Evolutionary conservation across 139 green algal genomes (phyloP).

Genomic region (Chlamydomonas schloesseri): DNA sequence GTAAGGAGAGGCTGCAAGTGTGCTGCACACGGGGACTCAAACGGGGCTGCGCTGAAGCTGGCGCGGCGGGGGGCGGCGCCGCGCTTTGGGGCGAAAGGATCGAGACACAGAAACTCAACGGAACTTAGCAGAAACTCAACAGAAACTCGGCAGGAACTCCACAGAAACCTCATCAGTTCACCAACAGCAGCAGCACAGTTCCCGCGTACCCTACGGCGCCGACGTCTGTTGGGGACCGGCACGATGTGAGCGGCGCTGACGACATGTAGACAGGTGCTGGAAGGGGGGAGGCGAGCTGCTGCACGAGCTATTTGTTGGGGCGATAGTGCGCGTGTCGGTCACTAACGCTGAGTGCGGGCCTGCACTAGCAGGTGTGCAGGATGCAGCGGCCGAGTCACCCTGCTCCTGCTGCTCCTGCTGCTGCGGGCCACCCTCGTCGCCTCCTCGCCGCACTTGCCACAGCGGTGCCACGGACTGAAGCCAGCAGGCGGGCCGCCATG

Average conservation of each 20-base stretch:
- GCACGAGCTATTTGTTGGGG: too few species aligned
- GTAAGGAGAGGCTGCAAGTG: too few species aligned
- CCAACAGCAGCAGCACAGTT: too few species aligned
- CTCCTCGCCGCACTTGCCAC: background rate
- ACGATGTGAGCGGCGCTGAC: background rate
- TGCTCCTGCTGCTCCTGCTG: background rate
- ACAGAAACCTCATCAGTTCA: too few species aligned
- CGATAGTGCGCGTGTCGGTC: background rate
- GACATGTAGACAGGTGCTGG: background rate
- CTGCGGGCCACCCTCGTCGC: background rate
- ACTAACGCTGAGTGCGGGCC: background rate
- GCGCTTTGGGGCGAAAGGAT: too few species aligned
- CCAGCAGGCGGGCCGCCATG: background rate
- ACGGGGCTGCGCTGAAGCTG: too few species aligned
- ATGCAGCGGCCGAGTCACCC: background rate
- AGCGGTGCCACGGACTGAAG: background rate
- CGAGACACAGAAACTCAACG: too few species aligned
- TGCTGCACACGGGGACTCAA: too few species aligned
- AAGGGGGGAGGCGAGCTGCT: background rate
- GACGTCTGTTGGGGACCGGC: background rate
- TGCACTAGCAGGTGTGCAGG: background rate
- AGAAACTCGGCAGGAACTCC: too few species aligned
- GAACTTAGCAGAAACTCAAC: too few species aligned
- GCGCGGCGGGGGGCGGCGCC: too few species aligned
- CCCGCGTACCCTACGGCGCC: background rate